phyloP scores from a whole-genome alignment of 495 filamentous ascomycete species.

The Aspergillus leporis region DNA sequence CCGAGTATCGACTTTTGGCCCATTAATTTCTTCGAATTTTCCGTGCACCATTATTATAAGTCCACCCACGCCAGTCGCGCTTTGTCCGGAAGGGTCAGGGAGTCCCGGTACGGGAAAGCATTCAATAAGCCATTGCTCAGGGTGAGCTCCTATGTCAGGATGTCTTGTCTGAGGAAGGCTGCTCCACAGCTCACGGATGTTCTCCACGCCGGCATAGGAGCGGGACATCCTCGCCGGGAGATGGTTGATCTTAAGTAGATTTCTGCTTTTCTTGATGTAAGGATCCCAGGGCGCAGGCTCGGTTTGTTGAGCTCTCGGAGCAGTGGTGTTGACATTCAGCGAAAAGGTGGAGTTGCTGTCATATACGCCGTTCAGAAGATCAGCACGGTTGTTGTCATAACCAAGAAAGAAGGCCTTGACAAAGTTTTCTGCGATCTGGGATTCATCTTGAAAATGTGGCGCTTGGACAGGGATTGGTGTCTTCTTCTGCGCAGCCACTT shows the following conservation, averaged over 20 bases:
- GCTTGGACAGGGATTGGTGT: constrained; percentile 67
- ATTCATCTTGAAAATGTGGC: constrained; percentile 74
- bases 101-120: constrained; percentile 74
- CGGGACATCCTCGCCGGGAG: constrained; percentile 61
- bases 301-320: constrained; percentile 51
- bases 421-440: constrained; percentile 71
- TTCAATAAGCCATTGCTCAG: constrained; percentile 76
- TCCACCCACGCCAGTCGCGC: constrained; percentile 65
- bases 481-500: constrained; percentile 56
- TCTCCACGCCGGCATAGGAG: constrained; percentile 58
- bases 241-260: constrained; percentile 69
- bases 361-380: constrained; percentile 67
- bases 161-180: constrained; percentile 74
- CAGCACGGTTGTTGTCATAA: constrained; percentile 71
- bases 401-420: constrained; percentile 70
- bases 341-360: constrained; percentile 79
- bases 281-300: constrained; percentile 60
- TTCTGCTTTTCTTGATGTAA: constrained; percentile 80
- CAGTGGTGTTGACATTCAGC: constrained; percentile 65
- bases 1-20: constrained; percentile 58
- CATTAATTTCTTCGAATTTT: constrained; percentile 73
- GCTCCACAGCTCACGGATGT: constrained; percentile 70
- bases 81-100: constrained; percentile 67
- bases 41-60: constrained; percentile 79
- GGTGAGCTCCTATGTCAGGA: constrained; percentile 60